These are phyloP conservation scores for Nakazawaea holstii DNA, from an alignment of 805 yeast species.

Conservation along the genomic window DNA sequence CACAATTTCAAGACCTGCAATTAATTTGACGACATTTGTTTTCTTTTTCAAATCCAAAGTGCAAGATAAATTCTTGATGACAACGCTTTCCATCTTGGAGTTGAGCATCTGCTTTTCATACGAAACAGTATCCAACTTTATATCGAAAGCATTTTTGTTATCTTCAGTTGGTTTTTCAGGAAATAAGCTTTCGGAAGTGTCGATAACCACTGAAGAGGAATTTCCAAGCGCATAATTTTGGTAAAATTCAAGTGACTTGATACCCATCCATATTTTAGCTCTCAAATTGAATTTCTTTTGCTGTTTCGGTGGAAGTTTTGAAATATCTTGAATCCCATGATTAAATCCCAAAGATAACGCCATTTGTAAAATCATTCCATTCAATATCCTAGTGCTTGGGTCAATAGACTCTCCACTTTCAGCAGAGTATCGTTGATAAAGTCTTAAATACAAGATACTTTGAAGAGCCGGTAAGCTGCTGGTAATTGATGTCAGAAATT, in stretches of 20 bases:
- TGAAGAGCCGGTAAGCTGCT: constrained; percentile 40
- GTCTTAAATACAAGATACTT: constrained; percentile 41
- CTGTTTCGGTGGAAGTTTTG: constrained; percentile 11
- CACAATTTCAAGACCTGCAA: background rate
- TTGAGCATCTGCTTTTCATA: constrained; percentile 18
- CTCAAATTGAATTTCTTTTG: constrained; percentile 36
- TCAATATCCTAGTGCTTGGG: constrained; percentile 51
- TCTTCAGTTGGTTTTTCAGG: constrained; percentile 32
- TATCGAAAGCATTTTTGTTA: constrained; percentile 22
- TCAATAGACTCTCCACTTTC: constrained; percentile 55
- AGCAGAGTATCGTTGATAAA: constrained; percentile 44
- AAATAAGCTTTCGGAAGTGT: constrained; percentile 43
- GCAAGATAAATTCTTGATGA: constrained; percentile 19
- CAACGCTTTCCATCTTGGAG: constrained; percentile 16
- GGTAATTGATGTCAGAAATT: constrained; percentile 35
- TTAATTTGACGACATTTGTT: background rate
- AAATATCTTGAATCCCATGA: constrained; percentile 55
- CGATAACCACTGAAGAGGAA: constrained; percentile 32
- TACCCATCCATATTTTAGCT: constrained; percentile 55
- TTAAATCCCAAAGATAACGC: constrained; percentile 62
- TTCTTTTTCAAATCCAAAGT: constrained; percentile 19
- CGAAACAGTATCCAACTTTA: constrained; percentile 29
- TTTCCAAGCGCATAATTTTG: constrained; percentile 44
- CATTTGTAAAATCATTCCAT: constrained; percentile 60
- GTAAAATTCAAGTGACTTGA: constrained; percentile 39